Conservation (phyloP, 345 rosid genomes). For the Syzygium jambos region DNA sequence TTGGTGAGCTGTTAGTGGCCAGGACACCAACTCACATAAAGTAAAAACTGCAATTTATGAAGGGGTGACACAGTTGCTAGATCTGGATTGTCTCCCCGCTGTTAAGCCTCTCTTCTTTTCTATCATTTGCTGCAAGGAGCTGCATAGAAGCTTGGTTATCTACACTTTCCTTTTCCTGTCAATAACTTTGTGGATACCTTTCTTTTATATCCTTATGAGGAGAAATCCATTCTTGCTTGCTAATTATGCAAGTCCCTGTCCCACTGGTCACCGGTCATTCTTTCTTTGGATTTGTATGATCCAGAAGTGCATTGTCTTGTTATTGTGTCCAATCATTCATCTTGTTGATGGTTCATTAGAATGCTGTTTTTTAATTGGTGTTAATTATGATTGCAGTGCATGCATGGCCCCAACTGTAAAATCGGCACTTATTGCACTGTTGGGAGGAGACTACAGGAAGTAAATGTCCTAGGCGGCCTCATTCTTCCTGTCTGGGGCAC, state of each 20-base stretch:
- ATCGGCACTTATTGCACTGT: constrained; percentile 86
- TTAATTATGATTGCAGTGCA: constrained; percentile 50
- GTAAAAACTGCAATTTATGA: background rate
- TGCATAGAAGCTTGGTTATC: background rate
- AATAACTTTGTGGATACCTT: background rate
- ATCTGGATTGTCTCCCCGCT: background rate
- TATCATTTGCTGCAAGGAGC: background rate
- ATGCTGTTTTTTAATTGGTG: background rate
- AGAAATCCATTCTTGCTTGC: background rate
- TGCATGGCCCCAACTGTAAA: constrained; percentile 98
- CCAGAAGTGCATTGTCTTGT: background rate
- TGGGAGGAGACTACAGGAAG: constrained; percentile 93
- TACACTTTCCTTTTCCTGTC: background rate
- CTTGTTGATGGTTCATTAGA: background rate
- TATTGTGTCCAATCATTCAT: background rate
- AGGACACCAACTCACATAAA: background rate
- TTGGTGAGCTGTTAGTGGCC: background rate
- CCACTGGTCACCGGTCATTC: background rate
- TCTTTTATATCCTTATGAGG: background rate
- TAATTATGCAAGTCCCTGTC: background rate
- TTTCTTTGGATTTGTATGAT: background rate
- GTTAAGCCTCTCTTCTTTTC: background rate
- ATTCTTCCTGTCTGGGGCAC: constrained; percentile 99
- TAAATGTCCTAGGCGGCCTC: constrained; percentile 90
- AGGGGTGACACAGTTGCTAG: background rate